phyloP scores from a whole-genome alignment of 306 rosid genomes.

The Cucumis sativus region DNA sequence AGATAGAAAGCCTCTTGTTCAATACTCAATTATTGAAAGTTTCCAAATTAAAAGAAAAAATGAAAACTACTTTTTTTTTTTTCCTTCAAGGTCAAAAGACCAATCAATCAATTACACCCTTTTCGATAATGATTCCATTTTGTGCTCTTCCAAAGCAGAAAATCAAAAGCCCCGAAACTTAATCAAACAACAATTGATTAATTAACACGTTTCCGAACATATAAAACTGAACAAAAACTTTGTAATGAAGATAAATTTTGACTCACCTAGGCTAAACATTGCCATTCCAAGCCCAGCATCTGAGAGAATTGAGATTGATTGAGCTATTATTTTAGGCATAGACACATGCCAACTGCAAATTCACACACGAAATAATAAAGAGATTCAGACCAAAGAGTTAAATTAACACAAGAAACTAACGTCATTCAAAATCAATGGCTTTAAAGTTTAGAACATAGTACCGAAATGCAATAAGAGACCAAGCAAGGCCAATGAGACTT shows the following conservation, averaged over 20 bases:
- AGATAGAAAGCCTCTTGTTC: no score
- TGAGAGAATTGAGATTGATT: constrained; percentile 14
- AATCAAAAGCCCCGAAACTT: background rate
- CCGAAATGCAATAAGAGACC: constrained; percentile 83
- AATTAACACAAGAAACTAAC: no score
- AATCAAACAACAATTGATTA: background rate
- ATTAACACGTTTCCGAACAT: background rate
- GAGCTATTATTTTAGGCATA: constrained; percentile 11
- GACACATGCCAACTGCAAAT: constrained; percentile 10
- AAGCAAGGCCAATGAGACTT: constrained; percentile 63
- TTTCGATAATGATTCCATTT: background rate
- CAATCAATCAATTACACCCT: background rate
- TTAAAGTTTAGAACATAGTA: background rate
- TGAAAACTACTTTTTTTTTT: background rate
- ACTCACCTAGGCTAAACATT: constrained; percentile 17
- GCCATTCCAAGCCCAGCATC: constrained; percentile 20
- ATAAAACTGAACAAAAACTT: background rate
- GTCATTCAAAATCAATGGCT: background rate
- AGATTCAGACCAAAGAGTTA: background rate
- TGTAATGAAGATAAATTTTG: background rate
- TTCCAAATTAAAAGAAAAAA: no score
- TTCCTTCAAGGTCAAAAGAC: background rate
- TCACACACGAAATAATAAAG: background rate
- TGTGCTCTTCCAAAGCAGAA: background rate
- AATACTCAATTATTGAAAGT: no score